These are phyloP conservation scores for Stemphylium lycopersici DNA, from an alignment of 2,329 filamentous ascomycete species.

Conservation along the genomic window DNA sequence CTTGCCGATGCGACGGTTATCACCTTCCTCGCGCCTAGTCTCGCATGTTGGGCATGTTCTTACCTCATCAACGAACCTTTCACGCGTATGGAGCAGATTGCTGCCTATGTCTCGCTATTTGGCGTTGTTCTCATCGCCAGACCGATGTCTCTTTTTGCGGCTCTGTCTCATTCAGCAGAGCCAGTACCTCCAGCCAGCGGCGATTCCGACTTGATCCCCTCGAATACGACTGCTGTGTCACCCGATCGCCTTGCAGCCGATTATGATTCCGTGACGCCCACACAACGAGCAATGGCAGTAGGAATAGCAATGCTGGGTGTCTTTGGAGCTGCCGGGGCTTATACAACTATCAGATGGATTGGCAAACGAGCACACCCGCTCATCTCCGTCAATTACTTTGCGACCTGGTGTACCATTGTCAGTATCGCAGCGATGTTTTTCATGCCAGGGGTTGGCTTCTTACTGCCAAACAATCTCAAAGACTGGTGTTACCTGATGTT, in stretches of 20 bases:
- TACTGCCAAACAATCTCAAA: constrained; percentile 58
- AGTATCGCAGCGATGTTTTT: constrained; percentile 64
- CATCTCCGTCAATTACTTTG: constrained; percentile 85
- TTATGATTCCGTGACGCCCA: constrained; percentile 59
- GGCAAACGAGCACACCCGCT: constrained; percentile 78
- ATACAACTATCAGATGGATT: constrained; percentile 76
- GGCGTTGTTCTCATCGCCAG: constrained; percentile 85
- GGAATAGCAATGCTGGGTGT: constrained; percentile 77
- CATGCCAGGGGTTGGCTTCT: constrained; percentile 63
- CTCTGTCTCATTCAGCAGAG: constrained; percentile 29
- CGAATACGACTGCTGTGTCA: constrained; percentile 32
- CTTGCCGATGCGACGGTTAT: constrained; percentile 88
- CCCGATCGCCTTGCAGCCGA: constrained; percentile 39
- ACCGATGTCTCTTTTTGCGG: constrained; percentile 64
- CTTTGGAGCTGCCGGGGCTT: constrained; percentile 68
- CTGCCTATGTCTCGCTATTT: constrained; percentile 73
- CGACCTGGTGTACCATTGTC: constrained; percentile 71
- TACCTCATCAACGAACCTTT: constrained; percentile 78
- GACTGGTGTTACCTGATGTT: constrained; percentile 73
- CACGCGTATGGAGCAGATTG: constrained; percentile 76
- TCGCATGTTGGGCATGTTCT: constrained; percentile 81
- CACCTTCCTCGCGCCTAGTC: constrained; percentile 80
- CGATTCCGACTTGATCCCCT: constrained; percentile 34
- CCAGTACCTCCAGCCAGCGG: constrained; percentile 42
- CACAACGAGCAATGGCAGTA: constrained; percentile 73